These are phyloP conservation scores for Talaromyces sp. DNA, from an alignment of 2,329 filamentous ascomycete species.

Conservation along the genomic window DNA sequence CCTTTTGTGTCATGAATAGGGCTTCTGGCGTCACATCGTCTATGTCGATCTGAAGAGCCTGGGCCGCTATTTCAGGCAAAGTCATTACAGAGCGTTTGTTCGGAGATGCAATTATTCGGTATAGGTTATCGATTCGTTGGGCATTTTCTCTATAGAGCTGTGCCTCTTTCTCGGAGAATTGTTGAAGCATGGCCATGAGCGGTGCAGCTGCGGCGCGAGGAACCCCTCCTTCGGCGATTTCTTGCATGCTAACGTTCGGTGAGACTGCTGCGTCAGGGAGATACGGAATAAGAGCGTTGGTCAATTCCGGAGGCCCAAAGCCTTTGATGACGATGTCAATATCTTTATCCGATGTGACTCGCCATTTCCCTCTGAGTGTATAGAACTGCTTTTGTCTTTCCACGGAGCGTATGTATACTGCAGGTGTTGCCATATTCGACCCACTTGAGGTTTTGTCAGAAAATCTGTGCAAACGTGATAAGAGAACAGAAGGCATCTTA, in stretches of 20 bases:
- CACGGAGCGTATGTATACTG: constrained; percentile 42
- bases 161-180: constrained; percentile 33
- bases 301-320: constrained; percentile 45
- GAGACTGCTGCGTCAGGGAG: constrained; percentile 42
- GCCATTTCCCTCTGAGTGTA: constrained; percentile 43
- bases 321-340: constrained; percentile 50
- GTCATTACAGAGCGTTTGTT: constrained; percentile 32
- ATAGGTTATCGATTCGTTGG: constrained; percentile 34
- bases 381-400: constrained; percentile 45
- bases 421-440: constrained; percentile 31
- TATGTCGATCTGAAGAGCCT: constrained; percentile 31
- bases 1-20: constrained; percentile 36
- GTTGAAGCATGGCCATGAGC: constrained; percentile 34
- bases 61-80: constrained; percentile 38
- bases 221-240: constrained; percentile 40
- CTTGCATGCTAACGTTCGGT: constrained; percentile 31
- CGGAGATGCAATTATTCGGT: constrained; percentile 39
- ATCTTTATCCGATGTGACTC: constrained; percentile 33
- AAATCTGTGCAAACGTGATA: not conserved
- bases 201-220: constrained; percentile 37
- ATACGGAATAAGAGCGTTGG: constrained; percentile 50
- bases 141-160: constrained; percentile 36
- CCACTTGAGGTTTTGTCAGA: constrained; percentile 18
- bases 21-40: constrained; percentile 31
- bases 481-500: constrained; percentile 21